Percentiles rank a stretch among this genome's conserved stretches.
Evolutionary conservation across 352 stramenopile species (phyloP).

Genomic region (Globisporangium takayamanum): DNA sequence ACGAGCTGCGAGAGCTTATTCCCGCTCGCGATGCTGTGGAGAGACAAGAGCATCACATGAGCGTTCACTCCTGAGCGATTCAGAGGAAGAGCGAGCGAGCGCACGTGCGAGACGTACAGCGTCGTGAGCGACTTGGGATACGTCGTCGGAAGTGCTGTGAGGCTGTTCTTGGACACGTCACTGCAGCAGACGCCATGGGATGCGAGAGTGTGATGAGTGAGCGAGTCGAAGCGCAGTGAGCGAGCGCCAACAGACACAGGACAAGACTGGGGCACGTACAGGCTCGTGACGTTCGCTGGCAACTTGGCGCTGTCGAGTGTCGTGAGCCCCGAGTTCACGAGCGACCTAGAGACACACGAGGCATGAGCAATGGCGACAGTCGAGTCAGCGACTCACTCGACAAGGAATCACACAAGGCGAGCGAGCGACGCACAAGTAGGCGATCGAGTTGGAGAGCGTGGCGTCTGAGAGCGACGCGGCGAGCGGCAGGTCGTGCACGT

Average conservation of each 20-base stretch:
- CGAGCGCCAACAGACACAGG: neutral
- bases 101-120: conserved; percentile 18
- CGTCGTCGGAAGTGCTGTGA: conserved; percentile 24
- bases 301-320: conserved; percentile 35
- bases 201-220: neutral
- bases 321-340: conserved; percentile 37
- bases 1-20: conserved; percentile 45
- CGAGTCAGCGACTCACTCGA: neutral
- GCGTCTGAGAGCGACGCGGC: conserved; percentile 28
- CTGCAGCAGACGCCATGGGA: conserved; percentile 11
- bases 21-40: conserved; percentile 22
- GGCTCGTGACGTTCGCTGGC: conserved; percentile 36
- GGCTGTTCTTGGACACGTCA: conserved; percentile 40
- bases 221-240: too few relatives aligned
- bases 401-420: too few relatives aligned
- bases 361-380: too few relatives aligned
- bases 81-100: neutral
- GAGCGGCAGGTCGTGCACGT: conserved; percentile 59
- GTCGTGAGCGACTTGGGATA: conserved; percentile 27
- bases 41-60: neutral
- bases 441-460: conserved; percentile 35
- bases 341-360: conserved; percentile 16
- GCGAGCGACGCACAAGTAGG: conserved; percentile 23
- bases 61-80: neutral
- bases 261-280: conserved; percentile 26